These are phyloP conservation scores for Neltuma alba DNA, from an alignment of 306 rosid genomes.

Conservation along the genomic window DNA sequence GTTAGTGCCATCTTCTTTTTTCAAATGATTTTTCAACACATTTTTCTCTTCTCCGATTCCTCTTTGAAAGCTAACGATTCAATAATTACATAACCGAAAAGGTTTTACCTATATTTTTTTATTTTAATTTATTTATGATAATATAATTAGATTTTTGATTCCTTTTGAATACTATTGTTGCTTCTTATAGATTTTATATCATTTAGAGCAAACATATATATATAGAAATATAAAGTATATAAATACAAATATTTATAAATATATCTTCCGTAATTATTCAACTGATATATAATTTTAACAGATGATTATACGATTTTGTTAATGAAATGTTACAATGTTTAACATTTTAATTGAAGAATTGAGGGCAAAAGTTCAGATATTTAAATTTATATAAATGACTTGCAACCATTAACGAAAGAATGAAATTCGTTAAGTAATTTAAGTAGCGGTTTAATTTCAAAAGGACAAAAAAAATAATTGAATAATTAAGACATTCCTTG, in stretches of 20 bases:
- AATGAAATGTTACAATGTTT: too few relatives aligned
- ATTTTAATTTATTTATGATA: not conserved
- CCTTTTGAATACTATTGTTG: not conserved
- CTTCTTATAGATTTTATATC: not conserved
- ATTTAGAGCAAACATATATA: not conserved
- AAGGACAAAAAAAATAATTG: not conserved
- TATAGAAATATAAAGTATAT: too few relatives aligned
- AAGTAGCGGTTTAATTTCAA: not conserved
- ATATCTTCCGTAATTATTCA: too few relatives aligned
- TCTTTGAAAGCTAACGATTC: not conserved
- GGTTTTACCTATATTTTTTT: not conserved
- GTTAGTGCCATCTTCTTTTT: not conserved
- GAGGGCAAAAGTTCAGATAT: not conserved
- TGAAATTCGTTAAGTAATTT: not conserved
- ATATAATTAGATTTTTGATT: not conserved
- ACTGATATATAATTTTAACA: too few relatives aligned
- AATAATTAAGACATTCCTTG: not conserved
- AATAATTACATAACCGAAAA: not conserved
- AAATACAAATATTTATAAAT: too few relatives aligned
- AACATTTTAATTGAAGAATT: not conserved
- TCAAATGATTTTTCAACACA: not conserved
- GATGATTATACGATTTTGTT: too few relatives aligned
- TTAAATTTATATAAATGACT: not conserved
- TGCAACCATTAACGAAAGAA: not conserved
- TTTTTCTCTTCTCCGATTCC: not conserved